Evolutionary conservation across 345 rosid species (phyloP), one percentile per base, ranked within the genome.

Genomic region (Turritis glabra): DNA sequence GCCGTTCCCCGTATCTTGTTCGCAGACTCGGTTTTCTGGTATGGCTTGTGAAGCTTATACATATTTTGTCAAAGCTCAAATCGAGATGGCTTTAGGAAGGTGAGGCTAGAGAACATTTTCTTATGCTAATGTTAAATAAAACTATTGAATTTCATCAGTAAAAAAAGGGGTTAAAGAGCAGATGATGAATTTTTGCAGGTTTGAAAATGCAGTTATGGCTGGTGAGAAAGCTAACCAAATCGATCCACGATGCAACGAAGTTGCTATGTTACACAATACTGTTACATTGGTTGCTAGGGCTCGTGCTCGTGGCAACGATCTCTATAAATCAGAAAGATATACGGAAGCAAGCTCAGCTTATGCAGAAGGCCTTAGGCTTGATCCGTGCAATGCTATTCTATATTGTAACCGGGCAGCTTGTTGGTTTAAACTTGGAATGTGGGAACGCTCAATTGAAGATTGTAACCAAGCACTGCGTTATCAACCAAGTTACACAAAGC

Each of bases 341-440:
- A 92, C 97, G 4, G 99, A 95, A 81, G 99, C 97, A 58, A 89
- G 96, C 80, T 82, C 88, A 12, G 97, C 93, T 63, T 95, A 95
- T 67, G 90, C 87, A 14, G 98, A 95, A 78, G 99, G 99, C 59
- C 97, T 95, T 72, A 90, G 83, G 87, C 79, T 85, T 76, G 94
- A 92, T 82, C 97, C 96, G 9, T 77, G 87, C 64, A 95, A 90
- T 29, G 85, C 97, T 67, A 83, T 92, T 63, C 80, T 95, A 38
- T 90, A 86, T 68, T 92, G 97, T 81, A 95, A 95, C 77, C 83
- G 97, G 75, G 99, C 99, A 41, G 98, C 99, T 53, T 95, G 99
- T 78, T 95, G 97, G 97, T 90, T 79, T 76, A 95, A 92, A 82
- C 97, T 89, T 35, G 97, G 99, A 37, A 76, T 23, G 61, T 95